Evolutionary conservation across 345 rosid genomes (phyloP), one percentile per base, ranked within the genome.

Genomic region (Dimocarpus longan): DNA sequence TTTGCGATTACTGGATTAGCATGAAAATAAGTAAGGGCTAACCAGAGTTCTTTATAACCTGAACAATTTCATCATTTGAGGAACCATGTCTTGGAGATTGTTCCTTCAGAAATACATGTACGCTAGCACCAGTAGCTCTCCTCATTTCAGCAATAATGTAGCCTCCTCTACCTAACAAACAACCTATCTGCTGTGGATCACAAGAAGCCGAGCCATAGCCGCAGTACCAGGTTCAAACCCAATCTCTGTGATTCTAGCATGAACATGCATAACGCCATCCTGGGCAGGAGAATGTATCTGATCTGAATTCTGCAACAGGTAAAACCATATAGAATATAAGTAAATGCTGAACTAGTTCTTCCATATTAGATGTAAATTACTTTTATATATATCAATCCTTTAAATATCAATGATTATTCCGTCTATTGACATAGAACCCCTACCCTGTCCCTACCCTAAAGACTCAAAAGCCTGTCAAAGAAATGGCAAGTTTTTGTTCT

Each of bases 91-190:
- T 91, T 11, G 88, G 83, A 63, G 86, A 86, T 75, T 89, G 91
- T 64, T 93, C 97, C 83, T 82, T 90, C 1, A 88, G 85, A 82
- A 88, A 87, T 76, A 93, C 84, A 1, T 90, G 89, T 80, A 93
- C 90, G 71, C 85, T 81, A 11, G 95, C 90, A 76, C 93, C 92
- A 67, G 97, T 93, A 37, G 89, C 87, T 85, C 93, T 89, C 83
- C 95, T 88, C 88, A 91, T 90, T 78, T 93, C 97, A 84, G 77
- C 82, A 69, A 93, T 85, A 3, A 88, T 80, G 63, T 87, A 87
- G 76, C 97, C 95, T 37, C 92, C 92, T 86, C 90, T 93, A 57
- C 97, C 97, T 80, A 91, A 79, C 28, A 91, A 71, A 82, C 82
- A 86, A 60, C 97, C 92, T 21, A 93, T 86, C 80, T 86, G 90